Conservation (phyloP, 2,329 filamentous ascomycete species). For the Hysterium pulicare region DNA sequence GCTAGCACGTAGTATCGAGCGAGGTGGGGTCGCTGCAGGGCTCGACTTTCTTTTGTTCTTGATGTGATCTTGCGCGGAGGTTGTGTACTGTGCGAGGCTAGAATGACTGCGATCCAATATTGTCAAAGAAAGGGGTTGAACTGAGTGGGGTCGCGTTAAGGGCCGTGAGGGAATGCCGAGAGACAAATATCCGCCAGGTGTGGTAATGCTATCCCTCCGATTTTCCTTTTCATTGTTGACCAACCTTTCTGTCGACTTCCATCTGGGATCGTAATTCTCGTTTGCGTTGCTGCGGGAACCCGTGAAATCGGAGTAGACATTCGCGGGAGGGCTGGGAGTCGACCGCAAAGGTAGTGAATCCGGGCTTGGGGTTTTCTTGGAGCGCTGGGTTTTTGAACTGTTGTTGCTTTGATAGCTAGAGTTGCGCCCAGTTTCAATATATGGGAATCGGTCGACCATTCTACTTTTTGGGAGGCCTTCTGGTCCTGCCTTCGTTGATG, state of each 20-base stretch:
- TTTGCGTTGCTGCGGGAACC: constrained; percentile 9
- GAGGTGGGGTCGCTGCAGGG: constrained; percentile 4
- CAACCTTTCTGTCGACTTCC: constrained; percentile 6
- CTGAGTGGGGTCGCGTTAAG: constrained; percentile 14
- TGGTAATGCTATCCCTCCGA: constrained; percentile 21
- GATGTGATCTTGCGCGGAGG: constrained; percentile 7
- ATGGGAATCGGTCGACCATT: constrained; percentile 47
- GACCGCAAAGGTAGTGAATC: constrained; percentile 15
- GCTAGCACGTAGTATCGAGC: not conserved
- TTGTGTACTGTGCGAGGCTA: constrained; percentile 15
- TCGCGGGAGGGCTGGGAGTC: constrained; percentile 12
- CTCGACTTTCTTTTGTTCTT: constrained; percentile 3
- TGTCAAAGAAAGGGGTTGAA: constrained; percentile 15
- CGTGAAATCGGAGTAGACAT: constrained; percentile 20
- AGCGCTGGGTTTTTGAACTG: constrained; percentile 9
- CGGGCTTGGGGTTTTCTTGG: constrained; percentile 14
- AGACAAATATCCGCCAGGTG: not conserved
- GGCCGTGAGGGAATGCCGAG: constrained; percentile 1
- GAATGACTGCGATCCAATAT: constrained; percentile 10
- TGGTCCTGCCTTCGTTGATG: constrained; percentile 4
- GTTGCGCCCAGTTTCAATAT: constrained; percentile 33
- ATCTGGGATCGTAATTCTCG: constrained; percentile 6
- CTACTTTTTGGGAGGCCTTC: constrained; percentile 22
- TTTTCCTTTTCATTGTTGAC: constrained; percentile 5
- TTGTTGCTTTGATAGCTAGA: constrained; percentile 26